Conservation (phyloP, 495 filamentous ascomycete species). For the Aspergillus egyptiacus region DNA sequence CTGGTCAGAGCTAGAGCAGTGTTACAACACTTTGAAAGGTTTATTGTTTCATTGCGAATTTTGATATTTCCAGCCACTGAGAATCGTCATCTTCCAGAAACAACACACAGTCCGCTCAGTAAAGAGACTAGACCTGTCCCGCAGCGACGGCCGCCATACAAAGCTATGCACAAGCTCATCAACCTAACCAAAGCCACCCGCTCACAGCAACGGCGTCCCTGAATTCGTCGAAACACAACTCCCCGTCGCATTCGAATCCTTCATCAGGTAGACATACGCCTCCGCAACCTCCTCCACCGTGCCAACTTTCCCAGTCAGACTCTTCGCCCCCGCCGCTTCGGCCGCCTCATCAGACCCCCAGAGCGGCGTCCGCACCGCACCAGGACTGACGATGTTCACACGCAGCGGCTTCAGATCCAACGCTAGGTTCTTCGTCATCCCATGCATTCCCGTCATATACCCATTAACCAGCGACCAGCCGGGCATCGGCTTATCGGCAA, state of each 20-base stretch:
- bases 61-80: no score
- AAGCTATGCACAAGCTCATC: no score
- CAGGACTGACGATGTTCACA: slow-evolving; percentile 58
- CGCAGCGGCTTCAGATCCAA: slow-evolving; percentile 55
- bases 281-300: slow-evolving; percentile 57
- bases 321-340: slow-evolving; percentile 2
- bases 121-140: no score
- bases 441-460: slow-evolving; percentile 40
- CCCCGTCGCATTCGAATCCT: slow-evolving; percentile 50
- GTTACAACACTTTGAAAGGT: no score
- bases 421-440: slow-evolving; percentile 48
- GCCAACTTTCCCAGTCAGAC: slow-evolving; percentile 33
- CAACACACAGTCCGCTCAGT: no score
- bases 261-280: slow-evolving; percentile 62
- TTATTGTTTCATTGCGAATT: no score
- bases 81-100: no score
- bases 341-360: slow-evolving; percentile 23
- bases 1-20: no score
- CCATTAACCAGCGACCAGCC: slow-evolving; percentile 44
- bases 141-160: no score
- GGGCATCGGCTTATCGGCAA: slow-evolving; percentile 41
- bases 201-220: no score
- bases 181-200: no score
- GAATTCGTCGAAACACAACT: no score
- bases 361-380: slow-evolving; percentile 49